A percentile compares a stretch with the other conserved stretches of the same genome.
These are phyloP conservation scores for Parsonsia alboflavescens DNA, from an alignment of 257 asterid species.

Conservation along the genomic window DNA sequence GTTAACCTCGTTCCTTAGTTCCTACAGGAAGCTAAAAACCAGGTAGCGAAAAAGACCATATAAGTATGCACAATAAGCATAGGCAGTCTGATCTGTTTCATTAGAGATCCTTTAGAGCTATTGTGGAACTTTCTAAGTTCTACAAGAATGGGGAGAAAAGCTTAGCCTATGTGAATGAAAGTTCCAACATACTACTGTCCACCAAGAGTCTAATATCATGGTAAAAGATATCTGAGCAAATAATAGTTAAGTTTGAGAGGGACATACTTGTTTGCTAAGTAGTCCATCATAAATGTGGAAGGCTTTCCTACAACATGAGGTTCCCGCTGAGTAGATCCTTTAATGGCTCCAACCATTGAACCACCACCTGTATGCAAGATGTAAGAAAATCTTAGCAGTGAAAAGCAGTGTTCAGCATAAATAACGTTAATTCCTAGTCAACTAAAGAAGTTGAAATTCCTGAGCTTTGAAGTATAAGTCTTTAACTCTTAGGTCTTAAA, in stretches of 20 bases:
- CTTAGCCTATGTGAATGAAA: not conserved
- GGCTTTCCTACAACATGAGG: slow-evolving; percentile 98
- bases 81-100: not conserved
- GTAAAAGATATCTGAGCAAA: not conserved
- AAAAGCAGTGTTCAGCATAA: not conserved
- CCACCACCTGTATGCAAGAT: slow-evolving; percentile 68
- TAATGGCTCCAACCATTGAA: slow-evolving; percentile 86
- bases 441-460: not conserved
- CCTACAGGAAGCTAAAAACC: not conserved
- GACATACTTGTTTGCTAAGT: slow-evolving; percentile 75
- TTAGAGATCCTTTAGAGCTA: not conserved
- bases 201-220: not conserved
- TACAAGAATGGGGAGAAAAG: not conserved
- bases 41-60: not conserved
- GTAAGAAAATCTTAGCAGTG: not conserved
- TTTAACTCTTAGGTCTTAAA: not conserved
- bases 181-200: not conserved
- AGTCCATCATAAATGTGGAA: slow-evolving; percentile 97
- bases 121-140: not conserved
- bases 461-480: not conserved
- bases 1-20: not conserved
- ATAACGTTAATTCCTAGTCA: no score
- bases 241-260: not conserved
- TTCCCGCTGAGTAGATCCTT: slow-evolving; percentile 83
- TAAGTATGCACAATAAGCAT: not conserved